phyloP scores from a whole-genome alignment of 83 land plant genomes.

The Diphasiastrum complanatum region DNA sequence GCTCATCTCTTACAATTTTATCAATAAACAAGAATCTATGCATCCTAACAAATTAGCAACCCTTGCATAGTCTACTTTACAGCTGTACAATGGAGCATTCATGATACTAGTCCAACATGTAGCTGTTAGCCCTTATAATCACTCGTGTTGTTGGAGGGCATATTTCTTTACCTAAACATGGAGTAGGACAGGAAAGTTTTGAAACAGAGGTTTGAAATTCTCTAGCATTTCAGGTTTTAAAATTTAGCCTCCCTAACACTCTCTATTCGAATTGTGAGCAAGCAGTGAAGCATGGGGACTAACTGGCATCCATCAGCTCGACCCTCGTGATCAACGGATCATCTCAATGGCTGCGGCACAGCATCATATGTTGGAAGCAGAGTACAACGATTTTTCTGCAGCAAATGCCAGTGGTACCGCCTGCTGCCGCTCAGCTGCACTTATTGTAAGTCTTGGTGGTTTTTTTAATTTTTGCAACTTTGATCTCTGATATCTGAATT shows the following conservation, averaged over 20 bases:
- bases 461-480: not conserved
- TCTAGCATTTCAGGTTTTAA: not conserved
- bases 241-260: not conserved
- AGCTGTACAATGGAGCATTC: too few species aligned
- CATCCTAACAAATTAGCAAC: too few species aligned
- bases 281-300: slow-evolving; percentile 34
- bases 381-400: slow-evolving; percentile 45
- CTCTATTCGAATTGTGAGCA: slow-evolving; percentile 2
- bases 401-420: slow-evolving; percentile 41
- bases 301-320: slow-evolving; percentile 49
- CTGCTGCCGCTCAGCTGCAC: slow-evolving; percentile 52
- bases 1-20: too few species aligned
- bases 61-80: too few species aligned
- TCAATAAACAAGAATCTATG: not conserved
- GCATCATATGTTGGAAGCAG: slow-evolving; percentile 35
- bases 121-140: too few species aligned
- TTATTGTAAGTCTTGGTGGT: slow-evolving; percentile 38
- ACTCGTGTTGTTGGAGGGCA: too few species aligned
- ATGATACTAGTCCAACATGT: too few species aligned
- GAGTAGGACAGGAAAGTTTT: too few species aligned
- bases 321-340: slow-evolving; percentile 36
- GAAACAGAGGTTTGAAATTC: not conserved
- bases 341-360: slow-evolving; percentile 60
- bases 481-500: not conserved
- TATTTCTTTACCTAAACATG: too few species aligned